phyloP scores from a whole-genome alignment of 371 early-diverging fungal genomes.

The Apophysomyces ossiformis region DNA sequence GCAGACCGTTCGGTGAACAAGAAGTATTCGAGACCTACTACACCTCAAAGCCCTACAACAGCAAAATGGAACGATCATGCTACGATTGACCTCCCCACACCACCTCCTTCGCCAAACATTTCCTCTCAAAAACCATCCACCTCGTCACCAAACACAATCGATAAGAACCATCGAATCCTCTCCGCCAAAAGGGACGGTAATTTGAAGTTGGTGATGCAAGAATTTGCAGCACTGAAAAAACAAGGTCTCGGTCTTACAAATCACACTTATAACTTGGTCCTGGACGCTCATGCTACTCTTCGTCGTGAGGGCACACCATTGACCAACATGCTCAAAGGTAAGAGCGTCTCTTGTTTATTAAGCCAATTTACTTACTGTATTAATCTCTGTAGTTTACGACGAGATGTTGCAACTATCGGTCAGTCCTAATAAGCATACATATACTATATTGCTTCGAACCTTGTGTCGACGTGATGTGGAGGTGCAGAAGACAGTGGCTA shows the following conservation, averaged over 20 bases:
- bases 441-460: conserved; percentile 35
- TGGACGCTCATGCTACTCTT: conserved; percentile 42
- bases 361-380: neutral
- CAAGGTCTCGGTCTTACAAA: conserved; percentile 36
- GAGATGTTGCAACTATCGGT: conserved; percentile 40
- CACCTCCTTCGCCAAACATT: conserved; percentile 38
- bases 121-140: conserved; percentile 17
- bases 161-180: conserved; percentile 34
- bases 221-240: conserved; percentile 38
- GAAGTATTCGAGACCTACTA: neutral
- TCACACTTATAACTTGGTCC: conserved; percentile 48
- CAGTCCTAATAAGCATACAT: conserved; percentile 38
- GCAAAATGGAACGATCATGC: conserved; percentile 16
- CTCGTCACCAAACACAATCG: conserved; percentile 19
- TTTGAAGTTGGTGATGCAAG: conserved; percentile 35
- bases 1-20: conserved; percentile 3
- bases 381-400: conserved; percentile 33
- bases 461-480: conserved; percentile 51
- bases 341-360: neutral
- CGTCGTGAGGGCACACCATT: conserved; percentile 45
- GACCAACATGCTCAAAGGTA: conserved; percentile 42
- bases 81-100: conserved; percentile 19
- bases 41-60: conserved; percentile 1
- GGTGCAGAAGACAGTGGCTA: conserved; percentile 46
- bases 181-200: conserved; percentile 42